Base-by-base conservation (phyloP, 2,329 filamentous ascomycete species). In the Fusarium austroafricanum region DNA sequence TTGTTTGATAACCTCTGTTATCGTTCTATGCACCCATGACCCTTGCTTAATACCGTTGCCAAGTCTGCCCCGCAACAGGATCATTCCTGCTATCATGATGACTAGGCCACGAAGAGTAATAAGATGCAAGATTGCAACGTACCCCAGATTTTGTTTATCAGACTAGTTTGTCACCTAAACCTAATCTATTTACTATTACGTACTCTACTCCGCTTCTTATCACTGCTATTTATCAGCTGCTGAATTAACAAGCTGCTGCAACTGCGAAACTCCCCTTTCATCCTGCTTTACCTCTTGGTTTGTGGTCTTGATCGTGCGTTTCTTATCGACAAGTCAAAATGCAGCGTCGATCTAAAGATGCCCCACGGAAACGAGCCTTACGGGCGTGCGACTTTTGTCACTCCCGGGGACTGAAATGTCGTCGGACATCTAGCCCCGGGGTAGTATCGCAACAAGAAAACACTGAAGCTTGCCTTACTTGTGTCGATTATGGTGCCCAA, bases 331-430 rank as follows among this genome's bases (percentile, higher is more conserved):
- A 45, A 18, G 14, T 10, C 3, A 9, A 12, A 12, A 55, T 55
- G 52, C 31, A 39, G 12, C 3, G 10, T 11, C 33, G 12, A 52
- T 3, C 7, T 1, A 0, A 6, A 52, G 12, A 5, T 2, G 11
- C 28, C 9, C 21, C 6, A 10, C 23, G 45, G 8, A 39, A 52
- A 17, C 53, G 53, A 20, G 45, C 28, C 10, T 21, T 52, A 2
- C 28, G 39, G 2, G 53, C 53, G 10, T 51, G 53, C 15, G 45
- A 55, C 35, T 55, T 55, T 10, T 55, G 53, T 21, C 45, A 55
- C n/a, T 51, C 53, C 2, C 20, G 53, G 6, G 52, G 35, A 1
- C 10, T 55, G 0, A 55, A 55, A 7, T 55, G 53, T 5, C 45
- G 53, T 9, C 28, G 26, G 20, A 5, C 17, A 33, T 26, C 44